A percentile compares a stretch with the other conserved stretches of the same genome.
Evolutionary conservation across 1,139 yeast species (phyloP).

Genomic region (Candida gigantensis): DNA sequence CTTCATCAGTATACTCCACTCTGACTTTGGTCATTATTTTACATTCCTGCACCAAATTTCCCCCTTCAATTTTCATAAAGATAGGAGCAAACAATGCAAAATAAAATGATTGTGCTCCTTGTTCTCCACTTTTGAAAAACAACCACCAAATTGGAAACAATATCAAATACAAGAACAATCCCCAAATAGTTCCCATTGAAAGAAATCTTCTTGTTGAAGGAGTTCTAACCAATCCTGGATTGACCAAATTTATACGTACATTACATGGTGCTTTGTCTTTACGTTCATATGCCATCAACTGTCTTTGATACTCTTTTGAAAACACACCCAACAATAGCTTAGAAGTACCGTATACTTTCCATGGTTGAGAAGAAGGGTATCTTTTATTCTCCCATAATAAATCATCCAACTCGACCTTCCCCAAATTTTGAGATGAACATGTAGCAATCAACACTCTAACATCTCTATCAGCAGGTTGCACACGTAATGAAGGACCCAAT

Average conservation of each 20-base stretch:
- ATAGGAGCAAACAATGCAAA: slow-evolving; percentile 76
- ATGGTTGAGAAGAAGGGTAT: slow-evolving; percentile 65
- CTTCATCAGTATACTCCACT: slow-evolving; percentile 61
- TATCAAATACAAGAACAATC: slow-evolving; percentile 66
- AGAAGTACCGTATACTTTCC: slow-evolving; percentile 79
- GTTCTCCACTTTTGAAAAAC: slow-evolving; percentile 67
- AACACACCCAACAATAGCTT: slow-evolving; percentile 74
- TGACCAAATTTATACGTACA: slow-evolving; percentile 72
- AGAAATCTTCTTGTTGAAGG: slow-evolving; percentile 79
- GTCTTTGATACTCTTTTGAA: slow-evolving; percentile 73
- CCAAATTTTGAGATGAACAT: slow-evolving; percentile 77
- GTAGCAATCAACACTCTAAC: slow-evolving; percentile 76
- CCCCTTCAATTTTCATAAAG: slow-evolving; percentile 59
- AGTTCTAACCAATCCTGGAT: slow-evolving; percentile 91
- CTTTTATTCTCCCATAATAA: slow-evolving; percentile 62
- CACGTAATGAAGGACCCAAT: slow-evolving; percentile 75
- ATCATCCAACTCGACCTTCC: slow-evolving; percentile 64
- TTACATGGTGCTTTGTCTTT: slow-evolving; percentile 69
- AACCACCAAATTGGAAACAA: slow-evolving; percentile 83
- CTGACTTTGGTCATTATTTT: slow-evolving; percentile 58
- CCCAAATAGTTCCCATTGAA: slow-evolving; percentile 74
- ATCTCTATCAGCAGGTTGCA: slow-evolving; percentile 93
- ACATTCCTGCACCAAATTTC: slow-evolving; percentile 74
- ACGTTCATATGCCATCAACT: slow-evolving; percentile 55
- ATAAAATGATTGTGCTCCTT: slow-evolving; percentile 79